Base-by-base conservation (phyloP, 805 yeast species). In the Metschnikowia proteae region DNA sequence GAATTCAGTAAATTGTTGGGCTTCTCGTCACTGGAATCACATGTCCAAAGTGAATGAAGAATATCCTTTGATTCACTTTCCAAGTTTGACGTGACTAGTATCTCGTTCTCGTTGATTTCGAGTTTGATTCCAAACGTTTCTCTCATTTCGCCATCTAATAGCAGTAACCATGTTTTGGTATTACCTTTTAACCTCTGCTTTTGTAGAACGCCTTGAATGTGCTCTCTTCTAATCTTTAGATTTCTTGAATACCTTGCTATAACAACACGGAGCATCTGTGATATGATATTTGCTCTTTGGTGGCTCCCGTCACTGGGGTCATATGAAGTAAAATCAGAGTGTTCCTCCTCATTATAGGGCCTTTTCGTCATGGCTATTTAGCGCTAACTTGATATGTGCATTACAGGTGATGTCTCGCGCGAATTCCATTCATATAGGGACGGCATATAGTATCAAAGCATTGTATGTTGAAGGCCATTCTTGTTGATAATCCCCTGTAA, bases 71-170 rank as follows among this genome's bases (percentile, higher is more conserved):
- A 60, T 10, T 51, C 49, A 2, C 45, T 28, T 2, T 52, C 50
- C 36, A 71, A 57, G 36, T 51, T 39, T 37, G 54, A 61, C 7
- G 64, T 58, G 17, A 71, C 43, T 17, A 47, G 47, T 45, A 53
- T 53, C 23, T 65, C 63, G 36, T 38, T 54, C 34, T 50, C 50
- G 6, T 45, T 34, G 22, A 53, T 35, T 35, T 39, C 31, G 23
- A 70, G 49, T 28, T 56, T 50, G 37, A 70, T 45, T 5, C 72
- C 74, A 44, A 67, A 69, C 0, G 60, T 53, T 1, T 52, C 46
- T 34, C 58, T 56, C 33, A 70, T 50, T 23, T 54, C 57, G 0
- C 38, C 43, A 33, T 54, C 55, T 1, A 58, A 57, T 5, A 47
- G 49, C 22, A 44, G 45, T 6, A 67, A 39, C 25, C 69, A 52